A percentile compares a stretch with the other conserved stretches of the same genome.
Conservation (phyloP, 164 flowering plant species). For the Houttuynia cordata region DNA sequence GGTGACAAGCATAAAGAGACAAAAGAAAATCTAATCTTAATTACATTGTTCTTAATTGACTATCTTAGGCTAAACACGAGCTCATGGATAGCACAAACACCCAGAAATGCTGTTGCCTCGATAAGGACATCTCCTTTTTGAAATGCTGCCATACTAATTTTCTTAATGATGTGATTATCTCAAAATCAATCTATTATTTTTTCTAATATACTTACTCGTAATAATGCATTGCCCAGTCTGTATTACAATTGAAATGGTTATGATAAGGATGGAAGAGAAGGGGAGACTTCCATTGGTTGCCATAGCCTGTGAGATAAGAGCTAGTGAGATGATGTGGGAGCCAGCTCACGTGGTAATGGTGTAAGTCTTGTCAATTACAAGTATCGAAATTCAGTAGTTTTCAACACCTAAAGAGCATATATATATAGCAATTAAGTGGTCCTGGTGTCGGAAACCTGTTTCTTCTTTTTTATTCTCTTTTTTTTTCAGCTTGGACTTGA, state of each 20-base stretch:
- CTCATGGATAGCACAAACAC: conserved; percentile 13
- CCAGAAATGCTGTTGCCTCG: conserved; percentile 6
- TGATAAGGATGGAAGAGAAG: neutral
- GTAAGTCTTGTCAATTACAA: neutral
- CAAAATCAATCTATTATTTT: neutral
- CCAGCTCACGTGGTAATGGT: neutral
- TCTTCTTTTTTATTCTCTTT: too few species aligned
- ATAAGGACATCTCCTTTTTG: neutral
- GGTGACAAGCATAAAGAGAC: conserved; percentile 49
- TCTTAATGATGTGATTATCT: neutral
- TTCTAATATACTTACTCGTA: neutral
- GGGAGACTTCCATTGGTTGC: neutral
- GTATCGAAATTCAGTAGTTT: neutral
- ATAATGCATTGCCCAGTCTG: neutral
- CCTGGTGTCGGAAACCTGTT: neutral
- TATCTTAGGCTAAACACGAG: conserved; percentile 3
- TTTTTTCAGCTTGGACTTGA: neutral
- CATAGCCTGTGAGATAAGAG: neutral
- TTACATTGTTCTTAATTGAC: too few species aligned
- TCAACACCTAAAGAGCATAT: neutral
- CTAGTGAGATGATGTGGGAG: neutral
- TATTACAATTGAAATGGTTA: neutral
- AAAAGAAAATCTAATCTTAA: conserved; percentile 6
- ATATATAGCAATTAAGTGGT: neutral
- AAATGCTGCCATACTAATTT: neutral